Percentiles rank a stretch among this genome's conserved stretches.
These are phyloP conservation scores for Diophrys appendiculata DNA, from an alignment of 73 alveolate species.

Conservation along the genomic window DNA sequence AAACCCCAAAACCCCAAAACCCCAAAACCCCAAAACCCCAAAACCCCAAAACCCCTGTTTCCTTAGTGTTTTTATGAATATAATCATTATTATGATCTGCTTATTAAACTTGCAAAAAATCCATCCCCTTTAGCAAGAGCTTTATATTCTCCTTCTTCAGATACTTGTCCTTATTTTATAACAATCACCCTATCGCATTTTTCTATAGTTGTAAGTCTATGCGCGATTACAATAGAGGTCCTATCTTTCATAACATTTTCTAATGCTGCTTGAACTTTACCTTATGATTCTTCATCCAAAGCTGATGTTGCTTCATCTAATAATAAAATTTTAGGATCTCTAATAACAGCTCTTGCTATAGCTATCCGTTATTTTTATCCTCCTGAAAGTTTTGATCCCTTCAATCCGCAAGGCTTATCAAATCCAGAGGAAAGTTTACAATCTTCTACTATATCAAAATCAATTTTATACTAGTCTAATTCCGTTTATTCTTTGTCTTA, in stretches of 20 bases:
- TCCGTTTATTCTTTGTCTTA: slow-evolving; percentile 3
- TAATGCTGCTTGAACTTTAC: slow-evolving; percentile 77
- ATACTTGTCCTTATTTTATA: slow-evolving; percentile 66
- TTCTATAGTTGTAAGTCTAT: slow-evolving; percentile 78
- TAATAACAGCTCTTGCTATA: slow-evolving; percentile 82
- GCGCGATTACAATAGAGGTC: slow-evolving; percentile 84
- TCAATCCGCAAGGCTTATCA: slow-evolving; percentile 55
- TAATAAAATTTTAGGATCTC: slow-evolving; percentile 73
- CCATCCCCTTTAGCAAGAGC: slow-evolving; percentile 57
- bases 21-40: no score
- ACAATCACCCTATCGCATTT: slow-evolving; percentile 75
- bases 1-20: no score
- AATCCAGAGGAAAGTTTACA: slow-evolving; percentile 25
- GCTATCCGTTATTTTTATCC: slow-evolving; percentile 94
- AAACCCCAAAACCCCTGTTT: no score
- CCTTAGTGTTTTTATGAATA: no score
- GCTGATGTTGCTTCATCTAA: slow-evolving; percentile 94
- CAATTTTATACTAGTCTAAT: background rate
- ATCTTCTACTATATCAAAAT: slow-evolving; percentile 27
- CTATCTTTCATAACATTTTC: slow-evolving; percentile 77
- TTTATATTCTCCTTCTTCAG: slow-evolving; percentile 71
- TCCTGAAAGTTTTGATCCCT: slow-evolving; percentile 85
- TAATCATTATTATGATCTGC: no score
- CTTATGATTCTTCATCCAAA: slow-evolving; percentile 78
- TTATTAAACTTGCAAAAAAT: slow-evolving; percentile 23